Base-by-base conservation (phyloP, 495 filamentous ascomycete species). In the Penicillium parvum region DNA sequence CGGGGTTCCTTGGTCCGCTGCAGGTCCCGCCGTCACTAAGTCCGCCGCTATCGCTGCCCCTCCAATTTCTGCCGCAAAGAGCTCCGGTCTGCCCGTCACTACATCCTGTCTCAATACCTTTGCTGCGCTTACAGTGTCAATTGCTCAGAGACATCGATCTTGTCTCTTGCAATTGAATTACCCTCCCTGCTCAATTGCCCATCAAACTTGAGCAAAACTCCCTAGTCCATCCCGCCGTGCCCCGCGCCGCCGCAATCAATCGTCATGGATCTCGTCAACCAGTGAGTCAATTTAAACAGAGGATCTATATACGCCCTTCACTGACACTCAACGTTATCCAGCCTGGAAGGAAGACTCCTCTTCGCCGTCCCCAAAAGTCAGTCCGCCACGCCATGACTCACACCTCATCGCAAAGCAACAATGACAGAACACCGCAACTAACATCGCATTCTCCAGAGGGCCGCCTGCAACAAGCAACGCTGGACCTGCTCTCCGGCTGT, bases 361-460 rank as follows among this genome's bases (percentile, higher is more conserved):
- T 96, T 98, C 60, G 92, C 92, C 44, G 88, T 97, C 15, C 92
- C 92, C 32, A 98, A 98, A 72, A 98, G 90, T 88, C 71, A 64
- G 86, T 81, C 39, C 34, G 37, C 43, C 43, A 39, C 32, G 11
- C 29, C 41, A 45, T 60, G 52, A 58, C 49, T 64, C 58, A 61
- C 38, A 40, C 20, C 3, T 40, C 6, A 27, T 1, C 14, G 21
- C 32, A 22, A 27, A 50, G 22, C 42, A 17, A 40, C 20, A 40
- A 36, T 30, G 33, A 39, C 9, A 20, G 26, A 44, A 20, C 16
- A 20, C 23, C 32, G 11, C 27, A 26, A 49, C 54, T 59, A 49
- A 61, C 46, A 23, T 21, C 30, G 19, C 43, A 28, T 25, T 23
- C 6, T 40, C 17, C 53, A 95, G 90, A 98, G 84, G 92, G 92